Conservation (phyloP, 2,329 filamentous ascomycete genomes). For the Colletotrichum plurivorum region DNA sequence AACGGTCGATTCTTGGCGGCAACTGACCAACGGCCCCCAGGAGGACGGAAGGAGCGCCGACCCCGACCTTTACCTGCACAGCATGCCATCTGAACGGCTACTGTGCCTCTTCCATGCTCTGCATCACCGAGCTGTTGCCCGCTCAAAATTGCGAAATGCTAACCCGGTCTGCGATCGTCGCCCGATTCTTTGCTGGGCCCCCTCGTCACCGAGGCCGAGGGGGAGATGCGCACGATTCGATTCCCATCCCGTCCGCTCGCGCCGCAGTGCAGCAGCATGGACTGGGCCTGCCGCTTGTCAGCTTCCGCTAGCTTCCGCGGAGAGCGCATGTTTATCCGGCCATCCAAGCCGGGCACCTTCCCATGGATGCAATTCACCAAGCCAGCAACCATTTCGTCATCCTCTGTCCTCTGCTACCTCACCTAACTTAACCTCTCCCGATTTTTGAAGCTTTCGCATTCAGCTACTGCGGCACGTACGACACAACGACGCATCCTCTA, state of each 20-base stretch:
- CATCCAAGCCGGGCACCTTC: neutral
- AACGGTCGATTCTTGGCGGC: conserved; percentile 23
- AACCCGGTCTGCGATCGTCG: conserved; percentile 24
- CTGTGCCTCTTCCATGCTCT: conserved; percentile 10
- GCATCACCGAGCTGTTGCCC: conserved; percentile 8
- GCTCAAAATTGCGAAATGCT: conserved; percentile 2
- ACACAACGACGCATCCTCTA: neutral
- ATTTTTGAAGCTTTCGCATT: conserved; percentile 6
- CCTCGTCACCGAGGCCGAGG: conserved; percentile 10
- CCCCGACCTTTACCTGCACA: conserved; percentile 14
- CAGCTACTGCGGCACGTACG: conserved; percentile 18
- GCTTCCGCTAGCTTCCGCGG: conserved; percentile 16
- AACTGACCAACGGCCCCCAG: conserved; percentile 19
- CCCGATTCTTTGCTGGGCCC: conserved; percentile 10
- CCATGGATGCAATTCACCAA: neutral
- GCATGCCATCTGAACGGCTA: conserved; percentile 7
- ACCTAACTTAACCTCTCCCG: neutral
- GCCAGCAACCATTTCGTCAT: neutral
- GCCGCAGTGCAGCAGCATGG: conserved; percentile 18
- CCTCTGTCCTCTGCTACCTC: neutral
- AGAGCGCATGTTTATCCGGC: conserved; percentile 27
- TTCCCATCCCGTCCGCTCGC: conserved; percentile 37
- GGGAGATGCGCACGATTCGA: conserved; percentile 28
- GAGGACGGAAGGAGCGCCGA: neutral
- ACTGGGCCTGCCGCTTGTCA: conserved; percentile 15